These are phyloP conservation scores for Aspergillus indologenus DNA, from an alignment of 495 filamentous ascomycete species.

Conservation along the genomic window DNA sequence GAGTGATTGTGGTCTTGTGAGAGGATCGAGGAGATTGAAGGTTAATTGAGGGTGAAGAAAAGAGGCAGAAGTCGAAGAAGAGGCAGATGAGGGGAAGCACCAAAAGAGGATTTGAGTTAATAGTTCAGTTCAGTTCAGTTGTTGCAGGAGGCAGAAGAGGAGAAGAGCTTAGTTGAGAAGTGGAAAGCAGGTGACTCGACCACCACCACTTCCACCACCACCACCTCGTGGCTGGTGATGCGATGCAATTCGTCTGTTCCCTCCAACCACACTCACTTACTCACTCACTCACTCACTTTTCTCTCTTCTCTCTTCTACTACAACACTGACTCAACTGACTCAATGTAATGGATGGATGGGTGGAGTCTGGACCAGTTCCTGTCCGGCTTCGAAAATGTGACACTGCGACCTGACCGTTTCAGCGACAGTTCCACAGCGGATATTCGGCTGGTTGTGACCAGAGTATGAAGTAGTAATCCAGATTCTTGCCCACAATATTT, in stretches of 20 bases:
- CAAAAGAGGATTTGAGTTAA: too few relatives aligned
- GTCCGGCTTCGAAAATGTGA: not conserved
- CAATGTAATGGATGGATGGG: not conserved
- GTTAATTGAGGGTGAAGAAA: slow-evolving; percentile 9
- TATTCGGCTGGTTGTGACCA: not conserved
- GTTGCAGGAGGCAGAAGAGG: not conserved
- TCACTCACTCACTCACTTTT: not conserved
- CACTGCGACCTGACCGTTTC: not conserved
- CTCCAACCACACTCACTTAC: slow-evolving; percentile 5
- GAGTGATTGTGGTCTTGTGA: not conserved
- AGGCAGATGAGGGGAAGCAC: not conserved
- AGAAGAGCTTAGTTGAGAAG: not conserved
- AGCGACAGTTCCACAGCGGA: not conserved
- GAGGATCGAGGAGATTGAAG: slow-evolving; percentile 4
- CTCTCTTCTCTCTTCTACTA: not conserved
- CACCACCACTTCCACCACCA: not conserved
- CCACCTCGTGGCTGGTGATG: not conserved
- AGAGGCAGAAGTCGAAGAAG: not conserved
- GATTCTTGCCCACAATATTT: too few relatives aligned
- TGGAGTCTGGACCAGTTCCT: not conserved
- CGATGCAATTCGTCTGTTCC: slow-evolving; percentile 4
- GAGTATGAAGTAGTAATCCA: not conserved
- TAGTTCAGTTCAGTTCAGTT: too few relatives aligned
- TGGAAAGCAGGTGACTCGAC: slow-evolving; percentile 15
- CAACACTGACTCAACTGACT: not conserved